Evolutionary conservation across 345 rosid species (phyloP), one percentile per base, ranked within the genome.

Genomic region (Excoecaria cochinchinensis): DNA sequence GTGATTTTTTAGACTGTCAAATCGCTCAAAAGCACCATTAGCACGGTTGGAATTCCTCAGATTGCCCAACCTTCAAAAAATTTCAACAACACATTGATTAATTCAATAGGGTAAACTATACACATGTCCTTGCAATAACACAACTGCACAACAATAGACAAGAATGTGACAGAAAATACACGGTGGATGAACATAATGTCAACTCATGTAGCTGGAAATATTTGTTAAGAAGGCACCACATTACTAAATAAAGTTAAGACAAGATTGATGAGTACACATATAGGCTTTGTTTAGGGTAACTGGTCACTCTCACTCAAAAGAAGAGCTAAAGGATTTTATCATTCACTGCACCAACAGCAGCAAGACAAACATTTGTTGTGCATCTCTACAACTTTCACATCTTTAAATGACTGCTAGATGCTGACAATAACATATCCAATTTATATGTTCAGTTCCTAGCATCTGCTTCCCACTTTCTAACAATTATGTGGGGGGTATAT

Each of bases 51-150:
- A 85, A 62, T 81, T 76, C 84, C 83, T 80, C 79, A 76, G 64
- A 82, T 84, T 84, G 53, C 84, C 89, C 87, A 90, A 81, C 87
- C 98, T 92, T 80, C 77, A 78, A 79, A 84, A 81, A 53, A 53
- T 59, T 24, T 40, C 55, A 51, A 71, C 42, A 62, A 52, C 39
- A 77, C 31, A 48, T 71, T 63, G 58, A 60, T 62, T 25, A 48
- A 51, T 22, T 65, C 71, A 72, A 79, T 46, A 66, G 39, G 36
- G 6, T 44, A 38, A 60, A 55, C 8, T 19, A 47, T 38, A 14
- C n/a, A 11, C 39, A 52, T 52, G 63, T 9, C 9, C 40, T 17
- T 31, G 10, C 48, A 55, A 39, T 14, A 21, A 69, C 6, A 5
- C 59, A 69, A 51, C 1, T 36, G 22, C 13, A 25, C 31, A 71